phyloP scores from a whole-genome alignment of 2,329 filamentous ascomycete genomes.

The Fusarium nanum region DNA sequence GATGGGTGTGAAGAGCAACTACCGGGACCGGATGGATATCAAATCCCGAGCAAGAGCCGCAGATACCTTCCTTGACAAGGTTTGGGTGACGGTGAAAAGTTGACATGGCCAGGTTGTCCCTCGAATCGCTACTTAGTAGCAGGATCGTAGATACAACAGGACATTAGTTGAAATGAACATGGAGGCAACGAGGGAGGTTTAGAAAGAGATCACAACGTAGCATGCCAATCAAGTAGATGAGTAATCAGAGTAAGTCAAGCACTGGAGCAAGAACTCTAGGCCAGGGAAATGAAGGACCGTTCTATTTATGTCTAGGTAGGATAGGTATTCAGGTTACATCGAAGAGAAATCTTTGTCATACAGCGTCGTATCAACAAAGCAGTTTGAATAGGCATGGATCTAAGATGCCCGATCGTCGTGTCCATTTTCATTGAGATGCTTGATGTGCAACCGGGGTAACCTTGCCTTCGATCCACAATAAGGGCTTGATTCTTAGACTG shows the following conservation, averaged over 20 bases:
- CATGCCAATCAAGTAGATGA: neutral
- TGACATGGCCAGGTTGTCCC: neutral
- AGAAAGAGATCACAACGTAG: neutral
- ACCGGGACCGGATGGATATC: neutral
- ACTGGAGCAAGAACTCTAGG: neutral
- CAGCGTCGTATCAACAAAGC: neutral
- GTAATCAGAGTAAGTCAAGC: neutral
- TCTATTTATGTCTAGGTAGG: neutral
- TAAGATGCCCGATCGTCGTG: neutral
- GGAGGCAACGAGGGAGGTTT: neutral
- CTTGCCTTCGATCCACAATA: neutral
- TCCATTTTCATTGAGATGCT: neutral
- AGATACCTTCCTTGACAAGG: neutral
- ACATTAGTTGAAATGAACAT: neutral
- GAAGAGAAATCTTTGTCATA: neutral
- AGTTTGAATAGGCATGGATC: neutral
- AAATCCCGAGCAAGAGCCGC: neutral
- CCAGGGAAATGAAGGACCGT: neutral
- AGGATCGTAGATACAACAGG: neutral
- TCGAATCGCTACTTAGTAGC: neutral
- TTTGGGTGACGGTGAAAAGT: neutral
- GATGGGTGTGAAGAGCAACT: neutral
- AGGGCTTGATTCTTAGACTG: neutral
- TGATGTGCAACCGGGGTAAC: neutral
- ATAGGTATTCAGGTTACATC: neutral